These are phyloP conservation scores for Pyricularia sp. DNA, from an alignment of 2,329 filamentous ascomycete genomes.

Conservation along the genomic window DNA sequence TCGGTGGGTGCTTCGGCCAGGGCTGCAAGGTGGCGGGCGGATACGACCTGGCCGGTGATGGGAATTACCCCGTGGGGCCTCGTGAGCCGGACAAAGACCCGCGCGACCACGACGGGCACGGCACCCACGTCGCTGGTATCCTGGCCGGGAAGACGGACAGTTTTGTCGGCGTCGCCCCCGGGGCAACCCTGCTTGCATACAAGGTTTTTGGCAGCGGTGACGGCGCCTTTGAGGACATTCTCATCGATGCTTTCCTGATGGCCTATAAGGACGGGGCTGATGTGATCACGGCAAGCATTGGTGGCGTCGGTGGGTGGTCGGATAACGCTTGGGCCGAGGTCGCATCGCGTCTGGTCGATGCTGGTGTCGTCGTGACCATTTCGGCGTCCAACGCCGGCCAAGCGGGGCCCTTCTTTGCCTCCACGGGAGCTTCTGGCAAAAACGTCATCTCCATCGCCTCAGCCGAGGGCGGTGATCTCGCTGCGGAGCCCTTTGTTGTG, in stretches of 20 bases:
- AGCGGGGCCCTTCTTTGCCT: conserved; percentile 2
- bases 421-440: conserved; percentile 21
- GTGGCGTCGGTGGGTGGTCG: conserved; percentile 13
- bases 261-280: conserved; percentile 27
- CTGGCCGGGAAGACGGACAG: conserved; percentile 13
- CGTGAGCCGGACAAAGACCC: conserved; percentile 14
- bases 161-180: conserved; percentile 16
- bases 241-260: conserved; percentile 25
- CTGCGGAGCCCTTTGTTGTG: conserved; percentile 11
- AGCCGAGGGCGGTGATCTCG: conserved; percentile 17
- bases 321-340: conserved; percentile 25
- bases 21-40: conserved; percentile 15
- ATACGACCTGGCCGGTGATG: conserved; percentile 15
- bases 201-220: conserved; percentile 15
- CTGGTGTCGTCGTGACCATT: conserved; percentile 28
- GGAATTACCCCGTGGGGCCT: conserved; percentile 3
- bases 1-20: conserved; percentile 16
- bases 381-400: conserved; percentile 30
- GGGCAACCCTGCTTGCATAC: conserved; percentile 14
- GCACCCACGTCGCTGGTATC: conserved; percentile 18
- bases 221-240: conserved; percentile 16
- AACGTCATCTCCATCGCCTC: conserved; percentile 35
- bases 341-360: conserved; percentile 28
- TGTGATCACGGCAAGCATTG: conserved; percentile 24
- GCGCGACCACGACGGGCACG: conserved; percentile 13